Base-by-base conservation (phyloP, 2,329 filamentous ascomycete genomes). In the Fusarium paranaense region DNA sequence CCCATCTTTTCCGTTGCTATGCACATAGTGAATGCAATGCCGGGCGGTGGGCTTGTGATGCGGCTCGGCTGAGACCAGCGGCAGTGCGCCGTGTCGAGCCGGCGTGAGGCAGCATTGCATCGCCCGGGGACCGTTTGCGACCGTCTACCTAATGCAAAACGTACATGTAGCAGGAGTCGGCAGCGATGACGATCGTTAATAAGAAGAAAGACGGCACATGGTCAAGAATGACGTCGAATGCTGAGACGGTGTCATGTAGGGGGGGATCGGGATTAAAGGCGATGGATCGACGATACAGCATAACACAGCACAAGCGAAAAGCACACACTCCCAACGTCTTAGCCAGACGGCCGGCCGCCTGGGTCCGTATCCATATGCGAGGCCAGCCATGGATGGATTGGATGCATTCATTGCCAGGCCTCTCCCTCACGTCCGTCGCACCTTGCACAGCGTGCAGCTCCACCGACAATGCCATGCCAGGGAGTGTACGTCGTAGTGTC, bases 211-310 rank as follows among this genome's bases (percentile, higher is more conserved):
- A 71, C 47, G 66, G 61, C 62, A 57, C n/a, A 56, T 25, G 56
- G 62, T 45, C 73, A 72, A 67, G 47, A 71, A 77, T 79, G 78
- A 78, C 78, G 78, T 79, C 69, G 72, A 60, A 65, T 66, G 60
- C 61, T 66, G 62, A 67, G 67, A 69, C 68, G 70, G 67, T 71
- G 67, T 65, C 47, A 62, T 45, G 63, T 56, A 64, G 65, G 62
- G 67, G 61, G 73, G 61, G 73, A 79, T 79, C 78, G 76, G 74
- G 59, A 67, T 59, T 70, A 77, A 77, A 69, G 68, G 73, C 67
- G 70, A 64, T 62, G 62, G 78, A 80, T 80, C 78, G 78, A 78
- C 63, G 67, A 78, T 76, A 71, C 54, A 59, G 57, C 56, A 57
- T 54, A 68, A 30, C 56, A 45, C 54, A 42, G 64, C 37, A 47